These are phyloP conservation scores for Penicillium occitanis DNA, from an alignment of 2,329 filamentous ascomycete genomes.

Conservation along the genomic window DNA sequence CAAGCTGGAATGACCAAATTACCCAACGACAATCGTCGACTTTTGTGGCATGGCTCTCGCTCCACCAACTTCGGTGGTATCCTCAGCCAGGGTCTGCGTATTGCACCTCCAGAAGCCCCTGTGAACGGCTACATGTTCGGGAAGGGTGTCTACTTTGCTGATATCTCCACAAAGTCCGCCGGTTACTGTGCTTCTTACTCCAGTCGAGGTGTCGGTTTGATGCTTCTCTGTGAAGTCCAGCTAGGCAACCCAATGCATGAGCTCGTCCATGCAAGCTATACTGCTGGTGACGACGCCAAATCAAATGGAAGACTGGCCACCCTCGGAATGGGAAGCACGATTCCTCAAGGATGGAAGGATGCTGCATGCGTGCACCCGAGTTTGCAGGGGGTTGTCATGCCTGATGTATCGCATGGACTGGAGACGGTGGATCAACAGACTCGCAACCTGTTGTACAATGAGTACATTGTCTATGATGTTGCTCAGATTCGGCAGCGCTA, in stretches of 20 bases:
- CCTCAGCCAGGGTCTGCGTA: constrained; percentile 81
- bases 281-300: constrained; percentile 64
- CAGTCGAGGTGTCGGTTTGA: constrained; percentile 68
- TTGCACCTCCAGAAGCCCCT: constrained; percentile 76
- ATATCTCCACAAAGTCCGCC: constrained; percentile 80
- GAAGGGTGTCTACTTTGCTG: constrained; percentile 84
- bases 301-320: constrained; percentile 64
- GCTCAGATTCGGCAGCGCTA: constrained; percentile 50
- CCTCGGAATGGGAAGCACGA: constrained; percentile 65
- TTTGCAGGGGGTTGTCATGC: constrained; percentile 67
- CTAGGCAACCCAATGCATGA: constrained; percentile 73
- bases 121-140: constrained; percentile 83
- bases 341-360: constrained; percentile 73
- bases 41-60: constrained; percentile 86
- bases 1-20: constrained; percentile 52
- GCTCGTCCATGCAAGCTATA: constrained; percentile 58
- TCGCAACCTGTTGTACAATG: constrained; percentile 38
- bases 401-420: constrained; percentile 29
- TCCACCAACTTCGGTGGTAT: constrained; percentile 85
- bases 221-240: constrained; percentile 82
- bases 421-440: neutral
- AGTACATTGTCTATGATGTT: constrained; percentile 53
- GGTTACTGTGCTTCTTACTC: constrained; percentile 66
- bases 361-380: constrained; percentile 64
- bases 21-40: constrained; percentile 63